Evolutionary conservation across 2,329 filamentous ascomycete genomes (phyloP).

Genomic region (Cladosporium halotolerans): DNA sequence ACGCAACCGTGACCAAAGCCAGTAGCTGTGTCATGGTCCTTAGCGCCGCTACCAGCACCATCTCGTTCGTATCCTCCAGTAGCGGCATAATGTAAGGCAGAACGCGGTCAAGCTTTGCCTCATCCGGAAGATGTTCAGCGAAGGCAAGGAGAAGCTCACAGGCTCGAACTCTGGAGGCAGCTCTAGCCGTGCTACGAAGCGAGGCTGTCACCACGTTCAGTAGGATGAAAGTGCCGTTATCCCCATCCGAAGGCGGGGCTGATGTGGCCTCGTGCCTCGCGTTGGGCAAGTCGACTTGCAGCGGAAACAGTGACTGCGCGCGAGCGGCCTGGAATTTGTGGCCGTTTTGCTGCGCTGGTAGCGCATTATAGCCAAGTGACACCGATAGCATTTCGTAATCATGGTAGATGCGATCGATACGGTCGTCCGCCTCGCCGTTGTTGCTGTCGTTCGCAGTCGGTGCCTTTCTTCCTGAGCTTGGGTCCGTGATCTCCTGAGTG

Average conservation of each 20-base stretch:
- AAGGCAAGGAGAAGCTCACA: constrained; percentile 91
- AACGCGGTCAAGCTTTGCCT: constrained; percentile 89
- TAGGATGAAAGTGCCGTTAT: constrained; percentile 91
- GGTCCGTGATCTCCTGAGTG: constrained; percentile 91
- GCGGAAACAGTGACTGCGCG: constrained; percentile 60
- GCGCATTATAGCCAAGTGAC: constrained; percentile 68
- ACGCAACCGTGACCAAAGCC: constrained; percentile 81
- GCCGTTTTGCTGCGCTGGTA: constrained; percentile 23
- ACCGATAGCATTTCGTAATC: constrained; percentile 98
- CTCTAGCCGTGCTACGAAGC: constrained; percentile 78
- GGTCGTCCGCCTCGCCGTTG: constrained; percentile 80
- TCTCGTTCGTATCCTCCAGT: constrained; percentile 72
- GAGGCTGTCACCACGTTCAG: constrained; percentile 83
- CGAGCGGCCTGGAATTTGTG: constrained; percentile 41
- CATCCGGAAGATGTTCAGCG: constrained; percentile 83
- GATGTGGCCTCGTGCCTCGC: constrained; percentile 65
- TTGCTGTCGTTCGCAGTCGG: constrained; percentile 64
- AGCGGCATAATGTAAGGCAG: constrained; percentile 82
- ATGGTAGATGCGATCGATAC: constrained; percentile 85
- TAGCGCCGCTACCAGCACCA: constrained; percentile 79
- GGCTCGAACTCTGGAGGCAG: constrained; percentile 78
- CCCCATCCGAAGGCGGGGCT: constrained; percentile 54
- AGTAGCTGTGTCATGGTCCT: constrained; percentile 83
- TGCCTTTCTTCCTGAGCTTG: constrained; percentile 69
- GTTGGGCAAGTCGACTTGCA: constrained; percentile 80